Percentiles rank a stretch among this genome's conserved stretches.
Evolutionary conservation across 805 yeast genomes (phyloP).

Genomic region (Myxozyma geophila): DNA sequence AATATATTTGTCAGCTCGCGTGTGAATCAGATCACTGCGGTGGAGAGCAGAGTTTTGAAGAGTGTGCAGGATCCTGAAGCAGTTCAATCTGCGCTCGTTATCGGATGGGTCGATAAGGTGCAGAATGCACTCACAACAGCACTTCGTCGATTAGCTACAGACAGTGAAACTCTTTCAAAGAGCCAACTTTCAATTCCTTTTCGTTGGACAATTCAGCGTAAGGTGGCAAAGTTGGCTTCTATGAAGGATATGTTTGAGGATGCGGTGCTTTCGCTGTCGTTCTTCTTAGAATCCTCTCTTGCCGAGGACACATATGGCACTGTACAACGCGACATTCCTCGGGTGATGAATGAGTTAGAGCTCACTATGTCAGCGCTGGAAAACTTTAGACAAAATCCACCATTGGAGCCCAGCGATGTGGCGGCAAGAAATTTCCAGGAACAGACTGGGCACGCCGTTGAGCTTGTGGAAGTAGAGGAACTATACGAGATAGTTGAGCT

Average conservation of each 20-base stretch:
- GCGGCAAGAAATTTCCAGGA: constrained; percentile 16
- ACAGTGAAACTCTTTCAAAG: constrained; percentile 31
- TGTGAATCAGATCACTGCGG: constrained; percentile 15
- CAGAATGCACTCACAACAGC: constrained; percentile 4
- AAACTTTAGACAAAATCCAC: constrained; percentile 40
- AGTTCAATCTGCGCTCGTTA: constrained; percentile 34
- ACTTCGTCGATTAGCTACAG: not conserved
- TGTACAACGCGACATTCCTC: constrained; percentile 50
- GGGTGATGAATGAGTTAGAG: constrained; percentile 41
- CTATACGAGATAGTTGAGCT: constrained; percentile 31
- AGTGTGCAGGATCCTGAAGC: constrained; percentile 40
- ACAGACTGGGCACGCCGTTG: constrained; percentile 19
- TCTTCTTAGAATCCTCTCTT: constrained; percentile 43
- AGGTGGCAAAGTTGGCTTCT: constrained; percentile 39
- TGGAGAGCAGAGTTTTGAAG: constrained; percentile 33
- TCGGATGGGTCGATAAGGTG: constrained; percentile 26
- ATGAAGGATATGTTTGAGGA: constrained; percentile 38
- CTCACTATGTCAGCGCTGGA: constrained; percentile 39
- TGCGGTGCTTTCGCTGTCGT: constrained; percentile 44
- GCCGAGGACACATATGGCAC: constrained; percentile 49
- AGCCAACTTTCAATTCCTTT: constrained; percentile 44
- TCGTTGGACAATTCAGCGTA: constrained; percentile 44
- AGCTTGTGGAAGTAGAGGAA: constrained; percentile 31
- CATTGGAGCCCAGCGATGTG: constrained; percentile 45
- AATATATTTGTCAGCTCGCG: constrained; percentile 23